These are phyloP conservation scores for Arthrobotrys conoides DNA, from an alignment of 2,329 filamentous ascomycete species.

Conservation along the genomic window DNA sequence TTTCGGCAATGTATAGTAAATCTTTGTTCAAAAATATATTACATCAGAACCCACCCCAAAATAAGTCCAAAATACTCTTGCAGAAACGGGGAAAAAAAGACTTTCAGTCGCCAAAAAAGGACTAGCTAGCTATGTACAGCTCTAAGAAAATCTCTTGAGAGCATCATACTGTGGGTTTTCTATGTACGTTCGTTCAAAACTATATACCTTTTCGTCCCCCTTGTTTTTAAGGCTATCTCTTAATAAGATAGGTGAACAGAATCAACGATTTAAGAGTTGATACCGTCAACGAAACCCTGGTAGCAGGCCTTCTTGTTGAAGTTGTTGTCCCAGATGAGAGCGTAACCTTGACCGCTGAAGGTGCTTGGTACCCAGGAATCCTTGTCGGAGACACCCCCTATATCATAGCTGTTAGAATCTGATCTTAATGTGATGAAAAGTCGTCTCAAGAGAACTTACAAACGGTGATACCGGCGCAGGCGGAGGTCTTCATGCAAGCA, in stretches of 20 bases:
- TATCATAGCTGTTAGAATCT: constrained; percentile 34
- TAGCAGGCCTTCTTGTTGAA: constrained; percentile 72
- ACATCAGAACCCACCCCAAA: constrained; percentile 26
- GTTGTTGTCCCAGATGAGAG: constrained; percentile 72
- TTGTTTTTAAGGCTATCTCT: background rate
- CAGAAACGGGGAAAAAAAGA: background rate
- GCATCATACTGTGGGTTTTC: constrained; percentile 36
- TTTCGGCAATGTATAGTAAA: constrained; percentile 4
- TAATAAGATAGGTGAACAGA: background rate
- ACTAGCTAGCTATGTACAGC: constrained; percentile 40
- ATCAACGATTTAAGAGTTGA: constrained; percentile 64
- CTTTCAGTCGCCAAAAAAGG: background rate
- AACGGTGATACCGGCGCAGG: constrained; percentile 77
- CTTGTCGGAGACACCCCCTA: constrained; percentile 68
- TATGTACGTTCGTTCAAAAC: constrained; percentile 36
- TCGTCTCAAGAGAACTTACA: constrained; percentile 67
- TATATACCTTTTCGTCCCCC: background rate
- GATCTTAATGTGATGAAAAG: background rate
- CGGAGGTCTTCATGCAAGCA: constrained; percentile 73
- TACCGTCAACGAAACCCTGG: constrained; percentile 68
- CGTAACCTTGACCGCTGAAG: constrained; percentile 69
- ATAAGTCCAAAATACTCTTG: background rate
- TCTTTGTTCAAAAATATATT: constrained; percentile 32
- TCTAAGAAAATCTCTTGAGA: constrained; percentile 28
- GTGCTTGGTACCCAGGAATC: constrained; percentile 71